These are phyloP conservation scores for Vitis rotundifolia DNA, from an alignment of 164 flowering plant species.

Conservation along the genomic window DNA sequence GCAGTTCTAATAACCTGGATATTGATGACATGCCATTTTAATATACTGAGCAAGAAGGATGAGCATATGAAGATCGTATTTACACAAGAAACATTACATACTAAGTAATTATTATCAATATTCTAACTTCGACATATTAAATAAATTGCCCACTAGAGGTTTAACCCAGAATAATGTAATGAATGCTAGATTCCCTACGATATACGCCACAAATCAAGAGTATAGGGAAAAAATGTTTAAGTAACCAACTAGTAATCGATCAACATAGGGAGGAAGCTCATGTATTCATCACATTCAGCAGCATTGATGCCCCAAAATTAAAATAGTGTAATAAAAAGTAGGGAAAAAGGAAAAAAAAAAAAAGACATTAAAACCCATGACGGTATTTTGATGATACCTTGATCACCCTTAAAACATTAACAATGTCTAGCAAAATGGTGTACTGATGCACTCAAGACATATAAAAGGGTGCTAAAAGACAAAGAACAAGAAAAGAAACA, in stretches of 20 bases:
- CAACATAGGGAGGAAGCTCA: background rate
- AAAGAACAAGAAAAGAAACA: too few relatives aligned
- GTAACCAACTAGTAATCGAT: background rate
- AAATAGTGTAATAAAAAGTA: too few relatives aligned
- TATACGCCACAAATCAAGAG: background rate
- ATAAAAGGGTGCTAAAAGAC: too few relatives aligned
- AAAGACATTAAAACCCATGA: too few relatives aligned
- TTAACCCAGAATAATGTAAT: background rate
- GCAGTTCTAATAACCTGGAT: conserved; percentile 98
- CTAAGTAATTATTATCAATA: background rate
- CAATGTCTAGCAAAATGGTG: too few relatives aligned
- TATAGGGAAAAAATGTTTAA: background rate
- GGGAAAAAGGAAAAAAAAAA: too few relatives aligned
- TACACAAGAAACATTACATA: background rate
- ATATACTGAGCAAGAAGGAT: background rate
- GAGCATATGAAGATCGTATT: background rate
- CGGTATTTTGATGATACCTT: too few relatives aligned
- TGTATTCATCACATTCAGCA: background rate
- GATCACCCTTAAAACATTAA: too few relatives aligned
- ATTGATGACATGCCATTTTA: background rate
- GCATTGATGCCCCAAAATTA: background rate
- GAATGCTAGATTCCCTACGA: background rate
- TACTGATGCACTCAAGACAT: too few relatives aligned
- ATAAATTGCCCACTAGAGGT: background rate
- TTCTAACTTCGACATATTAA: background rate